phyloP scores from a whole-genome alignment of 345 rosid genomes.

The Schrenkiella parvula region DNA sequence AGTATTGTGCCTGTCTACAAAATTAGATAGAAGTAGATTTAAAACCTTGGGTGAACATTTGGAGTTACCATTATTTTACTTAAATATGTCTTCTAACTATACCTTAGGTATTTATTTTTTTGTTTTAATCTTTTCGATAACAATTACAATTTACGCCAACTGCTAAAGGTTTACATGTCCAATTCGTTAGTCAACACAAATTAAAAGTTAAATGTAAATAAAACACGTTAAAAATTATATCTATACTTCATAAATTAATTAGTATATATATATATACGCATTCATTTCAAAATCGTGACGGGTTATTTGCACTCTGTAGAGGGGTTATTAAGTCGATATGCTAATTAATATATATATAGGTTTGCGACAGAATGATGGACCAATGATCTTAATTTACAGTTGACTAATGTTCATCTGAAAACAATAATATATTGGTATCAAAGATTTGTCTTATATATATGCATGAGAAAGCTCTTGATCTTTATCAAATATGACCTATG shows the following conservation, averaged over 20 bases:
- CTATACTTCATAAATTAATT: background rate
- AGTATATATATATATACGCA: background rate
- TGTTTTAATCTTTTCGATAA: background rate
- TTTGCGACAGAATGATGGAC: background rate
- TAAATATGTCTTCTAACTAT: background rate
- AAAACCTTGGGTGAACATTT: background rate
- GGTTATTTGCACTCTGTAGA: background rate
- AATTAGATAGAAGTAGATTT: background rate
- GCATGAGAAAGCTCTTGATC: background rate
- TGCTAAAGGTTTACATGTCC: background rate
- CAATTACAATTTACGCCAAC: background rate
- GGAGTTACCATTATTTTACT: background rate
- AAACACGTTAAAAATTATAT: background rate
- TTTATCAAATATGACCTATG: background rate
- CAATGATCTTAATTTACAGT: background rate
- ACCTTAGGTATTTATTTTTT: background rate
- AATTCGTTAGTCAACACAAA: background rate
- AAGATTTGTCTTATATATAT: conserved; percentile 1
- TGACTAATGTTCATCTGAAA: conserved; percentile 6
- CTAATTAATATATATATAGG: background rate
- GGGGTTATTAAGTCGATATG: background rate
- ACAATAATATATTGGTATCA: background rate
- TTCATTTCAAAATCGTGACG: background rate
- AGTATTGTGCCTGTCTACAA: background rate
- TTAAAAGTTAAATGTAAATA: background rate